These are phyloP conservation scores for Suillus subluteus DNA, from an alignment of 768 basidiomycete species.

Conservation along the genomic window DNA sequence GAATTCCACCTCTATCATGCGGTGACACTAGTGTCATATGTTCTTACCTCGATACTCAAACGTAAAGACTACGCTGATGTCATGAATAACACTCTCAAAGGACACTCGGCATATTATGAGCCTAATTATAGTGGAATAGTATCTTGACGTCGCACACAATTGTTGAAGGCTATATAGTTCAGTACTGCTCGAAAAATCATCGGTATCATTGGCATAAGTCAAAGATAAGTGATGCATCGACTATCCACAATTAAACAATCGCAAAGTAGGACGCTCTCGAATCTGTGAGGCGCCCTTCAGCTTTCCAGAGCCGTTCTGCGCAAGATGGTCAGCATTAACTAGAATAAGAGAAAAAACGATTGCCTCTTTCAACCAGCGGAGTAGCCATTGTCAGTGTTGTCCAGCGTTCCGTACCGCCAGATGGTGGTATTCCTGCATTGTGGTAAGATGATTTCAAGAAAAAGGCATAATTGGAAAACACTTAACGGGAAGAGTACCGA, in stretches of 20 bases:
- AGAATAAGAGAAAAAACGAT: neutral
- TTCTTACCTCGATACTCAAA: neutral
- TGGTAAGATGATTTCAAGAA: neutral
- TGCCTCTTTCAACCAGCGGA: neutral
- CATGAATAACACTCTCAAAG: neutral
- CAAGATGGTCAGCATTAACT: neutral
- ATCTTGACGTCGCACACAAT: neutral
- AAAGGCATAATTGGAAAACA: neutral
- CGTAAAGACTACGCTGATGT: neutral
- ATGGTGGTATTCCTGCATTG: slow-evolving; percentile 2
- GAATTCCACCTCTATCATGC: neutral
- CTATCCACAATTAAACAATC: neutral
- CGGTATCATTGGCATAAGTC: neutral
- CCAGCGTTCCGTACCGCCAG: neutral
- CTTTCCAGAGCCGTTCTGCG: slow-evolving; percentile 26
- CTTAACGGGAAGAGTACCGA: slow-evolving; percentile 39
- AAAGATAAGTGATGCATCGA: neutral
- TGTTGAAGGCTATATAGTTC: neutral
- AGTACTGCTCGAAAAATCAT: neutral
- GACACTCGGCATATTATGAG: neutral
- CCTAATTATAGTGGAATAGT: neutral
- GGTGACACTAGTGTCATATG: neutral
- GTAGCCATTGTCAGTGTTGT: neutral
- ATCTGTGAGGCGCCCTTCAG: neutral
- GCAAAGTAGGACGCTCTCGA: neutral